phyloP scores from a whole-genome alignment of 495 filamentous ascomycete genomes.

The Xylaria venustula region DNA sequence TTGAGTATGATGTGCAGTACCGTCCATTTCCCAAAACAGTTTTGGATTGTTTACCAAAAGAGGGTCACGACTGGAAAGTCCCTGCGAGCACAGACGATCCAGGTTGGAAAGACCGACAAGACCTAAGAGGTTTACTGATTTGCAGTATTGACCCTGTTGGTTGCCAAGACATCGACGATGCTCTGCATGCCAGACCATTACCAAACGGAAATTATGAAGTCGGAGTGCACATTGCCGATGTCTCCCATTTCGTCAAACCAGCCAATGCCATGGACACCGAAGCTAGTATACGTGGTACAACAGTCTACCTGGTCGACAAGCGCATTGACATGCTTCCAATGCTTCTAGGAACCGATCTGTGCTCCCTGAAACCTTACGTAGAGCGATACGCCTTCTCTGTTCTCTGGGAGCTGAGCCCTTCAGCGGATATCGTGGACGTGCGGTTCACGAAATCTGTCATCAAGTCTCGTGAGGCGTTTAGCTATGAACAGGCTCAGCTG shows the following conservation, averaged over 20 bases:
- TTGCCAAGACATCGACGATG: constrained; percentile 98
- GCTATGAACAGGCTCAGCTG: constrained; percentile 92
- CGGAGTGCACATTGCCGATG: constrained; percentile 98
- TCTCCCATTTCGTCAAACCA: constrained; percentile 96
- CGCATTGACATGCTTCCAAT: constrained; percentile 98
- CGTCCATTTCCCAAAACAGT: constrained; percentile 95
- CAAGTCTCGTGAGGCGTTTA: constrained; percentile 95
- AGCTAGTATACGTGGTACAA: constrained; percentile 89
- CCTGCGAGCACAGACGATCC: constrained; percentile 71
- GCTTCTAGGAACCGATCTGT: constrained; percentile 92
- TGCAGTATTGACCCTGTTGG: constrained; percentile 97
- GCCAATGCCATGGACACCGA: constrained; percentile 96
- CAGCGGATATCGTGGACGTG: constrained; percentile 78
- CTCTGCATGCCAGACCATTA: constrained; percentile 78
- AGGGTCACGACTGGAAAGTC: constrained; percentile 94
- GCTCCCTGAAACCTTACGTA: constrained; percentile 95
- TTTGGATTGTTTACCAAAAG: constrained; percentile 83
- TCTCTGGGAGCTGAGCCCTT: constrained; percentile 84
- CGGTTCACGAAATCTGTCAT: constrained; percentile 97
- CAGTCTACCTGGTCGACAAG: constrained; percentile 97
- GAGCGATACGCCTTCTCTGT: constrained; percentile 96
- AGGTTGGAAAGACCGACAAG: constrained; percentile 80
- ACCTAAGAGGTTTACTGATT: constrained; percentile 81
- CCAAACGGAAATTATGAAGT: constrained; percentile 96
- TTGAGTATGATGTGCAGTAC: constrained; percentile 98